These are phyloP conservation scores for Fusarium sp. DNA, from an alignment of 2,329 filamentous ascomycete species.

Conservation along the genomic window DNA sequence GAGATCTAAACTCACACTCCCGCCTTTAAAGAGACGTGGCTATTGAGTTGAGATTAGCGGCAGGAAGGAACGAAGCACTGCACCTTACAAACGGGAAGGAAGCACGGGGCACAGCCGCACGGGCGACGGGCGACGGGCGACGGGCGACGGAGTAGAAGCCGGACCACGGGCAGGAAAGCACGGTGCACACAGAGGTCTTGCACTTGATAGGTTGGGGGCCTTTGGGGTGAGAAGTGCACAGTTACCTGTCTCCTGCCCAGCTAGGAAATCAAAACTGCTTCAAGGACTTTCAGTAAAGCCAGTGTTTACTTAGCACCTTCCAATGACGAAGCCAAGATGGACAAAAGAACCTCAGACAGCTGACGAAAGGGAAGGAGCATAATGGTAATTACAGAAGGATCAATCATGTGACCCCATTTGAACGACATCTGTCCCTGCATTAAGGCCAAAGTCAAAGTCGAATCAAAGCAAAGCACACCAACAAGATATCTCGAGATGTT, in stretches of 20 bases:
- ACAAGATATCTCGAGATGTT: background rate
- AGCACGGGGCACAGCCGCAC: slow-evolving; percentile 33
- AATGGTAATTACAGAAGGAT: background rate
- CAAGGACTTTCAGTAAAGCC: slow-evolving; percentile 6
- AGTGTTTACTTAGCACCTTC: slow-evolving; percentile 4
- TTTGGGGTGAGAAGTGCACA: slow-evolving; percentile 14
- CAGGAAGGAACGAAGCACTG: slow-evolving; percentile 11
- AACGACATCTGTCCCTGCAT: slow-evolving; percentile 20
- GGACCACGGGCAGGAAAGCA: slow-evolving; percentile 34
- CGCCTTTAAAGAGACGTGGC: background rate
- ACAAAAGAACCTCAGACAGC: slow-evolving; percentile 7
- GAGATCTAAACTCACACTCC: background rate
- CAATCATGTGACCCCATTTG: background rate
- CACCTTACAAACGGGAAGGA: slow-evolving; percentile 31
- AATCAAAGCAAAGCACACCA: background rate
- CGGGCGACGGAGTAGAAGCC: slow-evolving; percentile 34
- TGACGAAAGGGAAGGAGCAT: slow-evolving; percentile 19
- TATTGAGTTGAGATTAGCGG: slow-evolving; percentile 29
- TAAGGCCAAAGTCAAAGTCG: slow-evolving; percentile 1
- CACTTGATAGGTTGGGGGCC: background rate
- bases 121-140: slow-evolving; percentile 20
- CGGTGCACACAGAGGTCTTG: slow-evolving; percentile 28
- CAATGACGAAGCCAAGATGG: background rate
- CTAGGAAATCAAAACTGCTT: slow-evolving; percentile 36
- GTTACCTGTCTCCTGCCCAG: slow-evolving; percentile 35